Percentiles rank a stretch among this genome's conserved stretches.
phyloP scores from a whole-genome alignment of 257 asterid species.

The Nicotiana paniculata region DNA sequence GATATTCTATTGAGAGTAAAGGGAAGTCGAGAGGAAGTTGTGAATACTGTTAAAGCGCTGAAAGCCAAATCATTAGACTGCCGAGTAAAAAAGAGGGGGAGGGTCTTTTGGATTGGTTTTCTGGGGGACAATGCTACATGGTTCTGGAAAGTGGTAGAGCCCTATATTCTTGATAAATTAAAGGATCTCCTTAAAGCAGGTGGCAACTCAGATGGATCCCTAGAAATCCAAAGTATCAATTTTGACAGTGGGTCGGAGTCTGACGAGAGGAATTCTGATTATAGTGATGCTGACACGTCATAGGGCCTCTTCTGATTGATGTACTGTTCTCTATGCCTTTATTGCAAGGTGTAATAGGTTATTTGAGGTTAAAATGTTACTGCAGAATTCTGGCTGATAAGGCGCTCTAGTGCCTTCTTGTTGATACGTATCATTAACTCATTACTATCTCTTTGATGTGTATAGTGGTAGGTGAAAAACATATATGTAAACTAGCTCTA shows the following conservation, averaged over 20 bases:
- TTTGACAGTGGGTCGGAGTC: constrained; percentile 25
- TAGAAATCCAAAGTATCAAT: constrained; percentile 14
- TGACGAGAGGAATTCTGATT: constrained; percentile 31
- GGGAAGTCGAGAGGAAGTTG: constrained; percentile 52
- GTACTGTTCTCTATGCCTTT: neutral
- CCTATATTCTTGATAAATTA: constrained; percentile 58
- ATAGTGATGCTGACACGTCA: constrained; percentile 17
- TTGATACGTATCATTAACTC: neutral
- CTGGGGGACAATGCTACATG: constrained; percentile 52
- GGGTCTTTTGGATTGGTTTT: constrained; percentile 73
- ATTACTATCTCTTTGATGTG: neutral
- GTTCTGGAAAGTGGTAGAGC: constrained; percentile 64
- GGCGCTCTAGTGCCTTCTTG: neutral
- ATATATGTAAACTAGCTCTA: neutral
- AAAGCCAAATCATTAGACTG: constrained; percentile 49
- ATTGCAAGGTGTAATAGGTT: neutral
- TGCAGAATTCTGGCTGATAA: neutral
- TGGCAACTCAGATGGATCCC: constrained; percentile 17
- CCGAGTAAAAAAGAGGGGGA: constrained; percentile 55
- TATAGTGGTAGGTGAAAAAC: neutral
- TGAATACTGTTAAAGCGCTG: constrained; percentile 39
- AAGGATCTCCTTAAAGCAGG: constrained; percentile 44
- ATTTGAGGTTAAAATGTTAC: neutral
- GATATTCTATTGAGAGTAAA: constrained; percentile 72
- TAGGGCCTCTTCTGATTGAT: neutral